These are phyloP conservation scores for Fusarium agapanthi DNA, from an alignment of 2,329 filamentous ascomycete genomes.

Conservation along the genomic window DNA sequence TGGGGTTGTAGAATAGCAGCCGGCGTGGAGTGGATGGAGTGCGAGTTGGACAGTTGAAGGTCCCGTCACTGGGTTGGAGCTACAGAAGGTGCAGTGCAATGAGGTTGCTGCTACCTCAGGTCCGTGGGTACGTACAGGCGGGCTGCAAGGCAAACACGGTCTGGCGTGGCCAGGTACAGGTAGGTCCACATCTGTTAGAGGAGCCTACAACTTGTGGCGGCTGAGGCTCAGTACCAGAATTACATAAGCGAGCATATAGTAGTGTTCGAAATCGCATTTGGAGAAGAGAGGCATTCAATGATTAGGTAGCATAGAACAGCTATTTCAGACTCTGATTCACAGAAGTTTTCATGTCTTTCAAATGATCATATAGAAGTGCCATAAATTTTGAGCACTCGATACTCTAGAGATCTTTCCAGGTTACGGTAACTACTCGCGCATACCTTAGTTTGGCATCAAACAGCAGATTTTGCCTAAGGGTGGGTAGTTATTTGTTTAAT, in stretches of 20 bases:
- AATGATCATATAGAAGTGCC: background rate
- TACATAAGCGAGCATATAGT: background rate
- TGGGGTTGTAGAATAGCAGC: conserved; percentile 8
- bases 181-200: conserved; percentile 33
- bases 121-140: conserved; percentile 35
- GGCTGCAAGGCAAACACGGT: conserved; percentile 53
- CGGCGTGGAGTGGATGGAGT: conserved; percentile 31
- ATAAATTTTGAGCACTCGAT: no score
- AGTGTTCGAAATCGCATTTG: background rate
- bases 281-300: background rate
- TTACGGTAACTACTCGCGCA: background rate
- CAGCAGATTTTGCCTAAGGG: background rate
- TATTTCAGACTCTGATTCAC: background rate
- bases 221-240: conserved; percentile 12
- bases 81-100: conserved; percentile 31
- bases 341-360: background rate
- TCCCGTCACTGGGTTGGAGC: conserved; percentile 30
- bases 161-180: conserved; percentile 49
- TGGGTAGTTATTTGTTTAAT: background rate
- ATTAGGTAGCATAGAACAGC: background rate
- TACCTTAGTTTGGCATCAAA: background rate
- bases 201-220: conserved; percentile 28
- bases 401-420: background rate
- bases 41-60: conserved; percentile 36
- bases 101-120: conserved; percentile 19